phyloP scores from a whole-genome alignment of 1,284 basidiomycete genomes.

The Ustilago trichophora region DNA sequence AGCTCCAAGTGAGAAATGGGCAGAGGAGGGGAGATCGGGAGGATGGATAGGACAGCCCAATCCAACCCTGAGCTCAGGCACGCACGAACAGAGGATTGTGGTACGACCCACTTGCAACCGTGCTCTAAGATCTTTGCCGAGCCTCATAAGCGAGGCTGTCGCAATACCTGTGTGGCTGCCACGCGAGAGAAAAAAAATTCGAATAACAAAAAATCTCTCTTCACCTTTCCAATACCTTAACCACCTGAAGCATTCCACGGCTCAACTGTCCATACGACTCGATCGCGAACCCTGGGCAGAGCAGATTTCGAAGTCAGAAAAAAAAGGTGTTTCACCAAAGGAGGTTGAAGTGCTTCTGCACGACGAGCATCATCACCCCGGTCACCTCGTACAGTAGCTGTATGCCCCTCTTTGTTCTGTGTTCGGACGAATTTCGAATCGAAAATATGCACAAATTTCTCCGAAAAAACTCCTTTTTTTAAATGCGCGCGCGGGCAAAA shows the following conservation, averaged over 20 bases:
- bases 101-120: background rate
- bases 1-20: too few relatives aligned
- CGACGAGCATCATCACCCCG: conserved; percentile 1
- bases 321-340: too few relatives aligned
- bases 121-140: background rate
- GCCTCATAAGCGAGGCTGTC: background rate
- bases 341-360: too few relatives aligned
- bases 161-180: too few relatives aligned
- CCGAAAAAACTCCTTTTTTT: conserved; percentile 8
- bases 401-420: background rate
- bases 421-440: conserved; percentile 2
- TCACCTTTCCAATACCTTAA: too few relatives aligned
- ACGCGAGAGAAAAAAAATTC: background rate
- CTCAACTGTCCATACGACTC: too few relatives aligned
- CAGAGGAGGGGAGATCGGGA: too few relatives aligned
- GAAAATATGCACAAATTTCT: conserved; percentile 5
- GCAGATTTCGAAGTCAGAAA: too few relatives aligned
- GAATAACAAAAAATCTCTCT: background rate
- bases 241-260: too few relatives aligned
- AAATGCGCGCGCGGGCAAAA: background rate
- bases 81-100: background rate
- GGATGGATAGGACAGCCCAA: too few relatives aligned
- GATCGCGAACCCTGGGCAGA: too few relatives aligned
- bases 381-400: background rate
- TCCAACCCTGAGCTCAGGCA: conserved; percentile 5